A percentile compares a stretch with the other conserved stretches of the same genome.
Conservation (phyloP, 2,329 filamentous ascomycete genomes). For the Lasiodiplodia hormozganensis region DNA sequence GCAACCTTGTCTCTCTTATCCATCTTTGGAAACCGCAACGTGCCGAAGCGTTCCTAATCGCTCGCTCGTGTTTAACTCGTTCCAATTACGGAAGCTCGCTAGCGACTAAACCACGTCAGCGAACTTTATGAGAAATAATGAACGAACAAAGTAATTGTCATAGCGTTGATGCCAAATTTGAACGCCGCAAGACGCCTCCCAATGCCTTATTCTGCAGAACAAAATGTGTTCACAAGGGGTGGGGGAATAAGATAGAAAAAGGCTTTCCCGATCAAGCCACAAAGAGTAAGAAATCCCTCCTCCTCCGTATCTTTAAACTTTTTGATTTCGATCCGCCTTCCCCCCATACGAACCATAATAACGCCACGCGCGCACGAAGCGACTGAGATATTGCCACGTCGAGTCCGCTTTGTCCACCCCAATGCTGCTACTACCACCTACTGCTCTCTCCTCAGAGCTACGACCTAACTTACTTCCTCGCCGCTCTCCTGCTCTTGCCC, state of each 20-base stretch:
- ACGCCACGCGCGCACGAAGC: background rate
- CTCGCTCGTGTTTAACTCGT: background rate
- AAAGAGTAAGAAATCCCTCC: too few relatives aligned
- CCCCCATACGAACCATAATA: background rate
- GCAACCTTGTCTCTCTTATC: background rate
- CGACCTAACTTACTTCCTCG: conserved; percentile 13
- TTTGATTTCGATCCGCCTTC: background rate
- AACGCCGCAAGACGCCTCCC: conserved; percentile 26
- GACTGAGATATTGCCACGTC: background rate
- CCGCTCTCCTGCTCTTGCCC: conserved; percentile 49
- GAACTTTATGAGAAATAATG: background rate
- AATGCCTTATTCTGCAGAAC: conserved; percentile 15
- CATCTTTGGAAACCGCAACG: background rate
- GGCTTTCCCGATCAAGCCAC: background rate
- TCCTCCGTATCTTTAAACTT: background rate
- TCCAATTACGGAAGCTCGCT: background rate
- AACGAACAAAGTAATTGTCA: background rate
- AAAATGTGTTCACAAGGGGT: background rate
- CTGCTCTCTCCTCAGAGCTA: background rate
- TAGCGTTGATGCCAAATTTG: background rate
- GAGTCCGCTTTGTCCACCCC: background rate
- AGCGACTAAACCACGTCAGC: background rate
- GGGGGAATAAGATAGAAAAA: background rate
- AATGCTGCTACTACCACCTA: background rate
- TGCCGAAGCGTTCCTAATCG: background rate